A percentile compares a stretch with the other conserved stretches of the same genome.
These are phyloP conservation scores for Hemisphaericaspora lyxosophila DNA, from an alignment of 1,139 yeast genomes.

Conservation along the genomic window DNA sequence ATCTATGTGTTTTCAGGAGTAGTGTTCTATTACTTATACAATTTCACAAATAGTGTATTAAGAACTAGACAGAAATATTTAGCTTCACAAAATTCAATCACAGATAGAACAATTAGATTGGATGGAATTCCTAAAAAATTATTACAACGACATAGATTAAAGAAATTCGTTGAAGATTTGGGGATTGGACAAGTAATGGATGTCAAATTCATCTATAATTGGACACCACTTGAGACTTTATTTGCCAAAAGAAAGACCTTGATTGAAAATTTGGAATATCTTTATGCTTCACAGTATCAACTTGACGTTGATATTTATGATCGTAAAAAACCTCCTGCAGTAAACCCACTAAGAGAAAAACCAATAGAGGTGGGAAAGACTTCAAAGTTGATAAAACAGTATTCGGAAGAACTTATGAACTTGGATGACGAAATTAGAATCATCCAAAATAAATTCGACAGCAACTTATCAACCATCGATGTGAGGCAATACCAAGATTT, in stretches of 20 bases:
- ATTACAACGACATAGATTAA: constrained; percentile 42
- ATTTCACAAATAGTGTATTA: constrained; percentile 72
- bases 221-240: constrained; percentile 47
- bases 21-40: constrained; percentile 59
- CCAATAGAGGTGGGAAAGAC: constrained; percentile 10
- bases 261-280: constrained; percentile 41
- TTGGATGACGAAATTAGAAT: constrained; percentile 30
- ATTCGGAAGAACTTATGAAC: constrained; percentile 23
- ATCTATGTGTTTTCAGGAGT: constrained; percentile 80
- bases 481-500: constrained; percentile 27
- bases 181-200: constrained; percentile 62
- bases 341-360: constrained; percentile 20
- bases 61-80: constrained; percentile 76
- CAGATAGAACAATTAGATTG: constrained; percentile 86
- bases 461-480: constrained; percentile 26
- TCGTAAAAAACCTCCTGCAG: constrained; percentile 30
- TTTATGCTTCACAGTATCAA: constrained; percentile 47
- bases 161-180: constrained; percentile 56
- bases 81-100: constrained; percentile 85
- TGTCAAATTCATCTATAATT: constrained; percentile 56
- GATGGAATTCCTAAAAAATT: constrained; percentile 73
- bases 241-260: constrained; percentile 36
- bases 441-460: constrained; percentile 34
- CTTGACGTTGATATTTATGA: constrained; percentile 43
- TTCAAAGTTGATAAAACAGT: constrained; percentile 15